Conservation (phyloP, 1,284 basidiomycete species). For the Sporisorium sorghi region DNA sequence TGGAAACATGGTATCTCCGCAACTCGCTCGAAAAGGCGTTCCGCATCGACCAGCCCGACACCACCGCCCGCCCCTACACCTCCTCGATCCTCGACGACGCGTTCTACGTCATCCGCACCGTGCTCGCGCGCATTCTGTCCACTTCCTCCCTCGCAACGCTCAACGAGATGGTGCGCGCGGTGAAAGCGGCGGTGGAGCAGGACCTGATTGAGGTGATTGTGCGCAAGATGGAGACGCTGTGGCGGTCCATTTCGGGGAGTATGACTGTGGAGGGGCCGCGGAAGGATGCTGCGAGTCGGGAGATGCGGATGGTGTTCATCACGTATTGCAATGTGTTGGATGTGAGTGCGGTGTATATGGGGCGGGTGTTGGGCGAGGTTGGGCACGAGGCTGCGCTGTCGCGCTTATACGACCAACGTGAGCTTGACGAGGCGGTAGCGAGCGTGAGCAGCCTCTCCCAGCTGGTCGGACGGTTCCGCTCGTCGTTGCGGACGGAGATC, state of each 20-base stretch:
- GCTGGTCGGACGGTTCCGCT: constrained; percentile 37
- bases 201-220: constrained; percentile 65
- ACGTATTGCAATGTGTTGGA: constrained; percentile 66
- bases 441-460: constrained; percentile 18
- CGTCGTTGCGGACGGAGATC: constrained; percentile 77
- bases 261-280: constrained; percentile 66
- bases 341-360: constrained; percentile 59
- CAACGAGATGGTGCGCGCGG: constrained; percentile 38
- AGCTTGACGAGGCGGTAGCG: constrained; percentile 24
- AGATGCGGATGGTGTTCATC: constrained; percentile 62
- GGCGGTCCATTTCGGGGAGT: constrained; percentile 51
- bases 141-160: constrained; percentile 52
- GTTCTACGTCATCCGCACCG: constrained; percentile 65
- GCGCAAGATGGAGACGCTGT: constrained; percentile 62
- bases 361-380: constrained; percentile 57
- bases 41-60: constrained; percentile 51
- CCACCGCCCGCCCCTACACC: constrained; percentile 49
- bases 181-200: constrained; percentile 54
- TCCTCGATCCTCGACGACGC: constrained; percentile 67
- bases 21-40: constrained; percentile 81
- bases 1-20: constrained; percentile 93
- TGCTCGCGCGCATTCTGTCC: constrained; percentile 60
- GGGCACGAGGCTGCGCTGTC: constrained; percentile 32
- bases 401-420: constrained; percentile 31
- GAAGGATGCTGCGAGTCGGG: constrained; percentile 63